phyloP scores from a whole-genome alignment of 140 eudicot species.

The Oenanthe javanica region DNA sequence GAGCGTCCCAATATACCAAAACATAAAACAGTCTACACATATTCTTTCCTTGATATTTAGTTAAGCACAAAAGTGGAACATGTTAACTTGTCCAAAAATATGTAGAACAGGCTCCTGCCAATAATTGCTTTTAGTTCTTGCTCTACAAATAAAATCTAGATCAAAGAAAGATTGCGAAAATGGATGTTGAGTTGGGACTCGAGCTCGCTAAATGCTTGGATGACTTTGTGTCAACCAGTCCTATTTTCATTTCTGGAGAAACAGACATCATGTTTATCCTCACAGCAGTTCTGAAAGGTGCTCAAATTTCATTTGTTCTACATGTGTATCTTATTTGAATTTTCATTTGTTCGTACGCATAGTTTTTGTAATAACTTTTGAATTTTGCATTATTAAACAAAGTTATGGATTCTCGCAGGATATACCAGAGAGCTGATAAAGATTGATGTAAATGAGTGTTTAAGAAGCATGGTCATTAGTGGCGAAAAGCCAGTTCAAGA shows the following conservation, averaged over 20 bases:
- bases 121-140: neutral
- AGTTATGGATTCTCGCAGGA: conserved; percentile 29
- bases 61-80: neutral
- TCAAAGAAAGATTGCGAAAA: neutral
- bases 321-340: neutral
- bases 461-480: conserved; percentile 40
- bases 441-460: conserved; percentile 70
- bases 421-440: conserved; percentile 43
- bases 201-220: conserved; percentile 40
- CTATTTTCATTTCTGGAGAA: conserved; percentile 52
- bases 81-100: neutral
- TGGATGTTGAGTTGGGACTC: conserved; percentile 37
- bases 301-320: neutral
- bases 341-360: neutral
- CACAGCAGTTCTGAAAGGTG: conserved; percentile 66
- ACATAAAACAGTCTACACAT: neutral
- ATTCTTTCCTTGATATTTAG: neutral
- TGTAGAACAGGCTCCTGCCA: neutral
- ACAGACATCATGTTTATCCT: conserved; percentile 69
- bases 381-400: neutral
- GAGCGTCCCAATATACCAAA: neutral
- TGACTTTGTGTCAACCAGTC: conserved; percentile 28
- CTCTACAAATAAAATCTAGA: neutral
- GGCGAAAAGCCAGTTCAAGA: conserved; percentile 51
- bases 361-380: neutral